Evolutionary conservation across 2,329 filamentous ascomycete genomes (phyloP).

Genomic region (Tolypocladium endophyticum): DNA sequence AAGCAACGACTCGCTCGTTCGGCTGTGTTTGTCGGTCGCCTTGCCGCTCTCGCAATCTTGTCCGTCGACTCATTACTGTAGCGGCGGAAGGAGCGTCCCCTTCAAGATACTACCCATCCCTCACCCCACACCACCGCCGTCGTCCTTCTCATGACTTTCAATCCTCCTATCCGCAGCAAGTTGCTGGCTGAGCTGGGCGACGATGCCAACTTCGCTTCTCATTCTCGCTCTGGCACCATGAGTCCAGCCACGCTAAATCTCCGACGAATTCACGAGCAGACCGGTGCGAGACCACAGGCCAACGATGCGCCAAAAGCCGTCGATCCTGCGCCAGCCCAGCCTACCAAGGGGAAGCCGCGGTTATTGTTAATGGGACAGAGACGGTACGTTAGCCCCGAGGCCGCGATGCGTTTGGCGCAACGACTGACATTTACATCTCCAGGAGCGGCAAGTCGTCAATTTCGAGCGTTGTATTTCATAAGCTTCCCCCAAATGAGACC

Average conservation of each 20-base stretch:
- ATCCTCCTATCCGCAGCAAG: constrained; percentile 17
- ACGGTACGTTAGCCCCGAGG: constrained; percentile 46
- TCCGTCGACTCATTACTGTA: background rate
- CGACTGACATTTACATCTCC: constrained; percentile 1
- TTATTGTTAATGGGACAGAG: constrained; percentile 91
- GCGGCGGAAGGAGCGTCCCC: background rate
- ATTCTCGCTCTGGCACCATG: constrained; percentile 22
- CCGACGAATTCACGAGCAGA: constrained; percentile 52
- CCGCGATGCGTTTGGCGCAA: background rate
- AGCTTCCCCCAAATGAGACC: constrained; percentile 90
- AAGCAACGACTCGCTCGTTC: background rate
- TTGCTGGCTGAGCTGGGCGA: constrained; percentile 12
- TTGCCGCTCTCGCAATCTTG: background rate
- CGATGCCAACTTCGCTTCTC: constrained; percentile 16
- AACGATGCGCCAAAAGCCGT: constrained; percentile 35
- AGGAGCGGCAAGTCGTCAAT: constrained; percentile 99
- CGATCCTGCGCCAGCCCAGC: constrained; percentile 32
- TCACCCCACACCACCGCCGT: background rate
- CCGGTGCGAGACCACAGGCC: constrained; percentile 38
- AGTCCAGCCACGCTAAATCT: constrained; percentile 55
- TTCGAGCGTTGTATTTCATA: constrained; percentile 98
- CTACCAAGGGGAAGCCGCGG: constrained; percentile 63
- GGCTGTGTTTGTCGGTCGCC: background rate
- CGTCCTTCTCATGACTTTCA: constrained; percentile 19
- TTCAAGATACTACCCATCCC: background rate